Percentiles rank a stretch among this genome's conserved stretches.
phyloP scores from a whole-genome alignment of 768 basidiomycete genomes.

The Mycena galopus region DNA sequence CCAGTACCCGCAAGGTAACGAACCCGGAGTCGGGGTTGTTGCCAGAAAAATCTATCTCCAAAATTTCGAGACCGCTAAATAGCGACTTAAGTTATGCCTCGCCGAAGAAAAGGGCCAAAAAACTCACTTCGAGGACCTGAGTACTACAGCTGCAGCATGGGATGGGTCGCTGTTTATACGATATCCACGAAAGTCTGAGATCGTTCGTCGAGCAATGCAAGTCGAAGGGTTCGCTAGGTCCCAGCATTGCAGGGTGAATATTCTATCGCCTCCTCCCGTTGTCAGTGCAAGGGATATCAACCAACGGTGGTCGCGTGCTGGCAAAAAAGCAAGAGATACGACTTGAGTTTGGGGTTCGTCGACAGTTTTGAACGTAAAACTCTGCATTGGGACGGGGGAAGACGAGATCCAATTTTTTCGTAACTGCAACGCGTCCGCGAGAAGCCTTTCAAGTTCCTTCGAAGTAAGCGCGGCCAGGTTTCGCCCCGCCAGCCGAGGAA shows the following conservation, averaged over 20 bases:
- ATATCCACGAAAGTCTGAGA: slow-evolving; percentile 56
- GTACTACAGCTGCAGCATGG: slow-evolving; percentile 53
- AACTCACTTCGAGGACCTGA: slow-evolving; percentile 58
- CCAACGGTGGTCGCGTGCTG: slow-evolving; percentile 55
- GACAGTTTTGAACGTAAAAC: slow-evolving; percentile 43
- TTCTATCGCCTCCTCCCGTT: slow-evolving; percentile 35
- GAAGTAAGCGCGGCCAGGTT: slow-evolving; percentile 53
- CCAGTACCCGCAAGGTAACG: slow-evolving; percentile 43
- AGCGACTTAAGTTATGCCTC: slow-evolving; percentile 12
- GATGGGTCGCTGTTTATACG: slow-evolving; percentile 58
- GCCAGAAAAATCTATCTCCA: slow-evolving; percentile 54
- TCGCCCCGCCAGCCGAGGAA: slow-evolving; percentile 53
- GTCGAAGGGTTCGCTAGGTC: slow-evolving; percentile 50
- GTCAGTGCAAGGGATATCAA: slow-evolving; percentile 59
- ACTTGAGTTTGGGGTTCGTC: slow-evolving; percentile 48
- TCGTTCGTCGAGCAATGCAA: slow-evolving; percentile 58
- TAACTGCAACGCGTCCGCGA: slow-evolving; percentile 55
- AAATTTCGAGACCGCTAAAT: slow-evolving; percentile 55
- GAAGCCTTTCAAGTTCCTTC: slow-evolving; percentile 58
- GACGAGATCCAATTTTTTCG: slow-evolving; percentile 65
- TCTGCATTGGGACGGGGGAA: slow-evolving; percentile 48
- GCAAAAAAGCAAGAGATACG: slow-evolving; percentile 62
- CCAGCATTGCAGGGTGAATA: slow-evolving; percentile 68
- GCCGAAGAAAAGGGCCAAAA: background rate
- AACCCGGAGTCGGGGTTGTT: slow-evolving; percentile 54